phyloP scores from a whole-genome alignment of 108 stramenopile genomes.

The Nannochloropsis salina region DNA sequence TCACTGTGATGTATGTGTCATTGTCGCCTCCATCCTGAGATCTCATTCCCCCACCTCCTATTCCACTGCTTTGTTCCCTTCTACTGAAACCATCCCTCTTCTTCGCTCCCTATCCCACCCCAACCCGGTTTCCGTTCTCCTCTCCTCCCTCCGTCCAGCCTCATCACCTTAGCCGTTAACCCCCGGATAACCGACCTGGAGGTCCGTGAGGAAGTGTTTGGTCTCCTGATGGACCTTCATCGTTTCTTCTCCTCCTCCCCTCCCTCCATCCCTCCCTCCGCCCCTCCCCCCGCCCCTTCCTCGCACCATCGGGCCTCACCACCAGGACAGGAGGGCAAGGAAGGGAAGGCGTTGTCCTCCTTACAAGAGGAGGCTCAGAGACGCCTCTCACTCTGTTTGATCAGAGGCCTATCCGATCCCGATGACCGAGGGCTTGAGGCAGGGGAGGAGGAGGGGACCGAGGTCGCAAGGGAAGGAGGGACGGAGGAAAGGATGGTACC shows the following conservation, averaged over 20 bases:
- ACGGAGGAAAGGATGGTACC: neutral
- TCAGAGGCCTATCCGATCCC: slow-evolving; percentile 40
- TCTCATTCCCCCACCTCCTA: no score
- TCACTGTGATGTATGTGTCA: no score
- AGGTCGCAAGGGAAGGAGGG: neutral
- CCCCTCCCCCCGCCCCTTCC: neutral
- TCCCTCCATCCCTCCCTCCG: neutral
- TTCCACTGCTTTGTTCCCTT: neutral
- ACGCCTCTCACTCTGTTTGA: slow-evolving; percentile 27
- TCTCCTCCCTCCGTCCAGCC: neutral
- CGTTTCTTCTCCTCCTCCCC: neutral
- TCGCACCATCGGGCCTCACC: neutral
- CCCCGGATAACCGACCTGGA: slow-evolving; percentile 31
- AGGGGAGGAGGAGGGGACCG: neutral
- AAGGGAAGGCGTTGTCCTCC: neutral
- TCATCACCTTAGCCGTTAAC: slow-evolving; percentile 21
- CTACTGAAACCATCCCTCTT: neutral
- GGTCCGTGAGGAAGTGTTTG: slow-evolving; percentile 38
- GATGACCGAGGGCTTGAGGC: slow-evolving; percentile 38
- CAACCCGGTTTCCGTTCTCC: neutral
- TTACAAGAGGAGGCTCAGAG: neutral
- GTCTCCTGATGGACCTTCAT: slow-evolving; percentile 38
- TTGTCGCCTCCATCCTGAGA: no score
- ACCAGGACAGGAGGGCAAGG: neutral
- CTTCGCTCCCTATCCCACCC: neutral